Evolutionary conservation across 1,284 basidiomycete species (phyloP), one percentile per base, ranked within the genome.

Genomic region (Cryptococcus sp.): DNA sequence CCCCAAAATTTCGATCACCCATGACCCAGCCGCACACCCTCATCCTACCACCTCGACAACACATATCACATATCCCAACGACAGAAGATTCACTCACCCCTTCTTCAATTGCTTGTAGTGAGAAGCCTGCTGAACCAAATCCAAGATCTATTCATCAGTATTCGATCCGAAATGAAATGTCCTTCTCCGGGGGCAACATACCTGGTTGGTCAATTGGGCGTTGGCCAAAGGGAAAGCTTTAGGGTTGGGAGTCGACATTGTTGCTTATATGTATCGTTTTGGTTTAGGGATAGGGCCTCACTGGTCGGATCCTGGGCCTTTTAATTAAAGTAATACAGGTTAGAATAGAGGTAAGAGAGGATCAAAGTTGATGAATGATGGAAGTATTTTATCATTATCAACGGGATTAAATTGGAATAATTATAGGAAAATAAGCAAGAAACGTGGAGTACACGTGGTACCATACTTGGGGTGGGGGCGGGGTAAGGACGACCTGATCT

Each of bases 61-160:
- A 24, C n/a, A 36, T 5, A 21, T 9, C 31, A 36, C 23, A 45
- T 42, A 19, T 13, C 28, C 4, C 18, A 19, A 52, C 13, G 41
- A 37, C n/a, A 18, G 47, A 14, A 45, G 9, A 59, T 21, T 9
- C 13, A 59, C 64, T 59, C 45, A 69, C 65, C 94, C 94, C 81
- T 98, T 98, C 81, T 98, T 98, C 49, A 98, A 80, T 78, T 97
- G 91, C 78, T 94, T 93, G 80, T 93, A 94, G 75, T 91, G 87
- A 34, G 83, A 81, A 45, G 89, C 89, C 77, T 92, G 88, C 77
- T 91, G 87, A 34, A 91, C 85, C 53, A 93, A 80, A 65, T 93
- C 91, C 53, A 94, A 80, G 68, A 93, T 91, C 90, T 92, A 46
- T 13, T 19, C 5, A 51, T 61, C 48, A 64, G 61, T 50, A 7